Conservation (phyloP, 2,329 filamentous ascomycete genomes). For the Calonectria naviculata region DNA sequence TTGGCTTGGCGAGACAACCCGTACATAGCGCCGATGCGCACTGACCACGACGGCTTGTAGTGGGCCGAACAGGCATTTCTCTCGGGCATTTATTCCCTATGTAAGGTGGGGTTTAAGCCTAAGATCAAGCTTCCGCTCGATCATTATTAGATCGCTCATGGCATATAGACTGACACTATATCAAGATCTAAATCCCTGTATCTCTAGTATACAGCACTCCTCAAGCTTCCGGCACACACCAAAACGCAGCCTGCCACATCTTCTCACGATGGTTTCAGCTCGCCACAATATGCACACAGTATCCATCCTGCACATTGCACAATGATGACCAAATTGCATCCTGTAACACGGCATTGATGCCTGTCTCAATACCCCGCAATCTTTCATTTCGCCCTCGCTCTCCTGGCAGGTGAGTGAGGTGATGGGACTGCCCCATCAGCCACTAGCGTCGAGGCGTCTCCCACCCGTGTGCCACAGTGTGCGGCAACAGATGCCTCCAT, state of each 20-base stretch:
- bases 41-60: not conserved
- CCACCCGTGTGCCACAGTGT: not conserved
- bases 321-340: not conserved
- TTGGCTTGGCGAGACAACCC: not conserved
- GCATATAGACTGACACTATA: not conserved
- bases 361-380: not conserved
- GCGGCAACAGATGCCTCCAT: not conserved
- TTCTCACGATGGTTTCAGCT: not conserved
- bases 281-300: not conserved
- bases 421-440: not conserved
- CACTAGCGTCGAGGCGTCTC: not conserved
- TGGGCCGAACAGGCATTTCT: not conserved
- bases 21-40: not conserved
- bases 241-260: not conserved
- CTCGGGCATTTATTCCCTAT: not conserved
- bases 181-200: not conserved
- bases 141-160: not conserved
- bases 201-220: not conserved
- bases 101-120: not conserved
- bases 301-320: not conserved
- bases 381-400: not conserved
- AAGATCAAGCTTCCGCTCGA: not conserved
- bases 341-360: not conserved
- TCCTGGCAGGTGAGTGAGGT: not conserved
- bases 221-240: not conserved